Evolutionary conservation across 805 yeast genomes (phyloP).

Genomic region (Ogataea pilisensis): DNA sequence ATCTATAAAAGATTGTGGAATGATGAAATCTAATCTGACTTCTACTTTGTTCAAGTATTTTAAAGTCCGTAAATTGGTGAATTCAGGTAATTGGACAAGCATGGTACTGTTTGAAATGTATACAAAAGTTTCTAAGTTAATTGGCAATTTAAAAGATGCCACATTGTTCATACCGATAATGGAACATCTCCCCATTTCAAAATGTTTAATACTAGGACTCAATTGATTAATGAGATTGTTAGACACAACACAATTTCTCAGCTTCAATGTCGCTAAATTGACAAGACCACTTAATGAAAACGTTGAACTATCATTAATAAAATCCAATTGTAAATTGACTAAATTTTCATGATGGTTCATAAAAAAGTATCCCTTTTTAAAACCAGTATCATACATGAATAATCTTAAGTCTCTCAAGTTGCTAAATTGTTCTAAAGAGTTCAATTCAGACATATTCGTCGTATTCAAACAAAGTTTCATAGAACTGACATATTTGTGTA

Average conservation of each 20-base stretch:
- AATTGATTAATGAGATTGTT: neutral
- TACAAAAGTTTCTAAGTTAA: neutral
- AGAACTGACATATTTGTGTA: neutral
- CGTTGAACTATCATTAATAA: neutral
- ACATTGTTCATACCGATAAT: neutral
- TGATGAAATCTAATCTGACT: neutral
- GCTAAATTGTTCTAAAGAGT: neutral
- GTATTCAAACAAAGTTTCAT: conserved; percentile 1
- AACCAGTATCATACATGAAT: conserved; percentile 2
- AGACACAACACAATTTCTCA: conserved; percentile 5
- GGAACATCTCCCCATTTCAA: conserved; percentile 2
- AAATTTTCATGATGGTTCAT: neutral
- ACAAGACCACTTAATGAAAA: neutral
- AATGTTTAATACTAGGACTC: neutral
- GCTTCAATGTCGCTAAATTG: neutral
- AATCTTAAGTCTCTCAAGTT: conserved; percentile 1
- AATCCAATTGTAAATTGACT: conserved; percentile 3
- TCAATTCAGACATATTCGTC: conserved; percentile 1
- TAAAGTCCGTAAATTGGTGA: neutral
- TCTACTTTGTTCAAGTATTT: neutral
- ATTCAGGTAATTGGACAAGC: conserved; percentile 1
- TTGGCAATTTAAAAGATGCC: conserved; percentile 1
- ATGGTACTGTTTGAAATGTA: neutral
- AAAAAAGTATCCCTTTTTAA: neutral
- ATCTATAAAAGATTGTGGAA: conserved; percentile 1